Base-by-base conservation (phyloP, 768 basidiomycete genomes). In the Sarcomyxa edulis region DNA sequence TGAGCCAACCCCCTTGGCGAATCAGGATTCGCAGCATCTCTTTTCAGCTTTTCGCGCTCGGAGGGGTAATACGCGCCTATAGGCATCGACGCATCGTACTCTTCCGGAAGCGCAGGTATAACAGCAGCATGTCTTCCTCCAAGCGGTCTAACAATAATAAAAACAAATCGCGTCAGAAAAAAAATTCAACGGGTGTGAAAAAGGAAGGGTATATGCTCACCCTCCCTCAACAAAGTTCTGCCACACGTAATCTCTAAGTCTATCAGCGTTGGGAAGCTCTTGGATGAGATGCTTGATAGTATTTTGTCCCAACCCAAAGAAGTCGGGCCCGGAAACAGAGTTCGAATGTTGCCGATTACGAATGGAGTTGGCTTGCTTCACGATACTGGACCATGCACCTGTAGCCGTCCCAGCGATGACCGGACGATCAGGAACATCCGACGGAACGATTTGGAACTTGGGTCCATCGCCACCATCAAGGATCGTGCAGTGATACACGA, bases 211-310 rank as follows among this genome's bases (percentile, higher is more conserved):
- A 43, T 30, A 43, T 35, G 76, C 84, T 71, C 61, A 85, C 81
- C 86, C 87, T 65, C 88, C 88, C 60, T 92, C 88, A 7, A 78
- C 70, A 54, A 88, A 91, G 44, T 78, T 74, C 55, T 91, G 87
- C 86, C 86, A 88, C 20, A 89, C 85, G 54, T 92, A 92, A 61
- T 87, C 81, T 48, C 76, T 69, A 40, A 90, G 56, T 31, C 74
- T 65, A 56, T 82, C 75, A 10, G 89, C 81, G 41, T 76, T 75
- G 5, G 81, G 78, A 11, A 92, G 68, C 58, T 88, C 83, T 58
- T 92, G 88, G n/a, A 92, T 87, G 25, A 91, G 71, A 52, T 87
- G 84, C 62, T 90, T 91, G 66, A 92, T 89, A 4, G 84, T 84
- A 53, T 90, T 90, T 58, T 90, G 84, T 3, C 84, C 84, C 11